Evolutionary conservation across 2,329 filamentous ascomycete species (phyloP), one percentile per base, ranked within the genome.

Genomic region (Cryphonectria naterciae): DNA sequence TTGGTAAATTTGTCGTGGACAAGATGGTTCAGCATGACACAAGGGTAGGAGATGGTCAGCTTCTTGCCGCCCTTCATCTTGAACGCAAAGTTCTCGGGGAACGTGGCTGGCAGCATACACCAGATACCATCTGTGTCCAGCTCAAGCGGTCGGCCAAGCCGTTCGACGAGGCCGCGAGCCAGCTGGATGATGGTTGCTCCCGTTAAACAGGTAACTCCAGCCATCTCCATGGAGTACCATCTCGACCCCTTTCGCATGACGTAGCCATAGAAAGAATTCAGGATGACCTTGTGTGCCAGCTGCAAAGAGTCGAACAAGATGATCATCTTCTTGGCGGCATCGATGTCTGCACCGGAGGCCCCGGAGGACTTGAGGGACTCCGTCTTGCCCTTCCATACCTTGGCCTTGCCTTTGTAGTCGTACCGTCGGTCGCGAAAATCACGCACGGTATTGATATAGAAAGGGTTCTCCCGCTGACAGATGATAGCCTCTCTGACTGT

Each of bases 171-270:
- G 76, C 96, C 92, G 77, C 95, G 90, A 25, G 96, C 97, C 87
- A 99, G 90, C 78, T 99, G 96, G 79, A 99, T 99, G 79, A 99
- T 99, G 58, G 91, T 93, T 43, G 96, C 96, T 73, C 96, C 96
- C 1, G 96, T 99, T 80, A 99, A 84, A 83, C 96, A 99, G 58
- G 96, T 99, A 5, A 99, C 96, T 76, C 96, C 96, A 22, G 97
- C 96, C 96, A 99, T 99, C 80, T 99, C 96, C 88, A 99, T 91
- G 25, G 96, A 99, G 79, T 99, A 99, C 96, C 96, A 99, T 69
- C 96, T 90, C 52, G 96, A 99, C 46, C 96, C 96, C 80, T 99
- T 99, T 83, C 96, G 88, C 96, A 99, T 99, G 80, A 98, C 96
- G 79, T 99, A 99, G 74, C 96, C 96, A 76, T 99, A 99, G 84